Conservation (phyloP, 164 flowering plant species). For the Houttuynia cordata region DNA sequence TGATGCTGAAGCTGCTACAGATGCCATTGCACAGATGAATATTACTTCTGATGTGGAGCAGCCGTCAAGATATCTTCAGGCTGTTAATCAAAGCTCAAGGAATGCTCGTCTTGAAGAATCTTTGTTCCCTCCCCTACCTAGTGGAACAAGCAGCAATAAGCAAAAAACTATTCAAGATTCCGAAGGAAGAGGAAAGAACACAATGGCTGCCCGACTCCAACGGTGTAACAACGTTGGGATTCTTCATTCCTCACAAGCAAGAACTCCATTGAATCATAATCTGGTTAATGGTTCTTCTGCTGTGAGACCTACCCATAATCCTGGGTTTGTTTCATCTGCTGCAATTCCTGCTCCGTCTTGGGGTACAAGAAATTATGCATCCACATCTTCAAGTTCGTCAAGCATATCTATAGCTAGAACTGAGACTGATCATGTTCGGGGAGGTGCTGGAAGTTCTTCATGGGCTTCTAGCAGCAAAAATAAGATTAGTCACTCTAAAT, state of each 20-base stretch:
- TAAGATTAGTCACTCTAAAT: constrained; percentile 40
- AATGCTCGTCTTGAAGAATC: constrained; percentile 43
- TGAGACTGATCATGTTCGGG: constrained; percentile 10
- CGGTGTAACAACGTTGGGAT: constrained; percentile 24
- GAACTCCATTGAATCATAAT: constrained; percentile 26
- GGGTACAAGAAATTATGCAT: neutral
- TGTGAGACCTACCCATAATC: constrained; percentile 17
- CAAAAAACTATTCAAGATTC: constrained; percentile 19
- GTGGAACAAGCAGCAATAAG: constrained; percentile 26
- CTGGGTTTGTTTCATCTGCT: constrained; percentile 8
- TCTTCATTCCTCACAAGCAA: constrained; percentile 24
- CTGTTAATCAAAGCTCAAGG: constrained; percentile 37
- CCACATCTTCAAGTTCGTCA: constrained; percentile 10
- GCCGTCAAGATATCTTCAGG: constrained; percentile 67
- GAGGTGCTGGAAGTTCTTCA: constrained; percentile 20
- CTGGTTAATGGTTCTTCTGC: constrained; percentile 14
- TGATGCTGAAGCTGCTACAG: constrained; percentile 32
- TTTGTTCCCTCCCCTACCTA: constrained; percentile 71
- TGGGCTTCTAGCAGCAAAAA: constrained; percentile 16
- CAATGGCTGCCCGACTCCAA: constrained; percentile 72
- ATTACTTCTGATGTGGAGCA: constrained; percentile 37
- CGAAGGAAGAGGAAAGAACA: constrained; percentile 22
- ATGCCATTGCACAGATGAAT: constrained; percentile 43
- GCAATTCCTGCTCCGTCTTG: constrained; percentile 4
- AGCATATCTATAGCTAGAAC: constrained; percentile 5